Evolutionary conservation across 345 rosid species (phyloP).

Genomic region (Passiflora organensis): DNA sequence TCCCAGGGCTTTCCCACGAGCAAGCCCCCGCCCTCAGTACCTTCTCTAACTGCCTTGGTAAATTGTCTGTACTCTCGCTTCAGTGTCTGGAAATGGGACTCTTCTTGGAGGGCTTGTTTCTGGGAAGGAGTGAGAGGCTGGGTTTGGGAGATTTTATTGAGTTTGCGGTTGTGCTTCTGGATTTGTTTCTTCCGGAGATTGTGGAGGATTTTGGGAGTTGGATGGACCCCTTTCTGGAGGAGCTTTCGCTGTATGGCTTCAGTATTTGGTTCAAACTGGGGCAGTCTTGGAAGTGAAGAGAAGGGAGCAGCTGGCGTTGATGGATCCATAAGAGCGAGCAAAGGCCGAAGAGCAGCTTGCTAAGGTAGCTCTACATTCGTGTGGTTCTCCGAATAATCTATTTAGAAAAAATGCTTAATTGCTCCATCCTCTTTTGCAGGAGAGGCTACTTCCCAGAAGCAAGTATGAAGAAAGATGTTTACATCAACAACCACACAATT

Average conservation of each 20-base stretch:
- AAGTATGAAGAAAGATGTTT: too few relatives aligned
- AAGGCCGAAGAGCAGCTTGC: neutral
- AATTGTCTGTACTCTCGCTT: constrained; percentile 64
- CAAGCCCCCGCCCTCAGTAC: constrained; percentile 12
- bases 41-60: constrained; percentile 28
- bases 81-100: constrained; percentile 42
- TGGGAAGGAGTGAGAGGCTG: constrained; percentile 43
- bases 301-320: constrained; percentile 35
- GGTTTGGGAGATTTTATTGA: constrained; percentile 31
- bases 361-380: too few relatives aligned
- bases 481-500: too few relatives aligned
- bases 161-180: constrained; percentile 71
- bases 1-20: constrained; percentile 89
- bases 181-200: constrained; percentile 69
- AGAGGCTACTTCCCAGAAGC: too few relatives aligned
- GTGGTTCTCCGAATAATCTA: too few relatives aligned
- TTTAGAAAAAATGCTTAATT: too few relatives aligned
- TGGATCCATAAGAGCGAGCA: constrained; percentile 41
- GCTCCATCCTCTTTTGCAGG: too few relatives aligned
- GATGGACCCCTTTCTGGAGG: constrained; percentile 49
- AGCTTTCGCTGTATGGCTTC: constrained; percentile 55
- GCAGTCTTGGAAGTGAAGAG: constrained; percentile 21
- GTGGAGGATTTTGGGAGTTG: constrained; percentile 67
- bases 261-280: constrained; percentile 51
- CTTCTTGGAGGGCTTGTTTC: constrained; percentile 40